Conservation (phyloP, 441 rosid species). For the Euphorbia corollata region DNA sequence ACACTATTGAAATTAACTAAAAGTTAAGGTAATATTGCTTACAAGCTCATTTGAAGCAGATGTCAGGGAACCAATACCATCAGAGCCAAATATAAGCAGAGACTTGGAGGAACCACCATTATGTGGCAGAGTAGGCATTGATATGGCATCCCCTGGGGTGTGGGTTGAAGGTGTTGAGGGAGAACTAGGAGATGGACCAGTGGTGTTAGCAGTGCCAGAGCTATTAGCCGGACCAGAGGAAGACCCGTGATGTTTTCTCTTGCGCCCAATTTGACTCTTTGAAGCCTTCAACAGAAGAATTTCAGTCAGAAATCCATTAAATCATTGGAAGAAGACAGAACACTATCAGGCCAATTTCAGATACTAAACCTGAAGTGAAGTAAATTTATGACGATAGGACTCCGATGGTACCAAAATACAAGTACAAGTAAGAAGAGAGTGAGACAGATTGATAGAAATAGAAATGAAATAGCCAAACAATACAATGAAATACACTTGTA, state of each 20-base stretch:
- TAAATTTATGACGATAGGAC: not conserved
- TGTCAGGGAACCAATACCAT: constrained; percentile 43
- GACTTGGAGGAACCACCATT: constrained; percentile 44
- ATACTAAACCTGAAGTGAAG: not conserved
- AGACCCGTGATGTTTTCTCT: constrained; percentile 71
- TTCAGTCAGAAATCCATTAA: not conserved
- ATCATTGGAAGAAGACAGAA: not conserved
- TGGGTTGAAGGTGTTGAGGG: constrained; percentile 84
- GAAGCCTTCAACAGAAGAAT: constrained; percentile 40
- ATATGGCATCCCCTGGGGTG: constrained; percentile 81
- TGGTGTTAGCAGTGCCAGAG: constrained; percentile 68
- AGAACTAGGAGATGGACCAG: constrained; percentile 75
- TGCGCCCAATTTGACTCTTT: constrained; percentile 63
- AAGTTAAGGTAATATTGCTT: constrained; percentile 13
- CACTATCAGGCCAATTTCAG: constrained; percentile 3
- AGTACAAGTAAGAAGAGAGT: not conserved
- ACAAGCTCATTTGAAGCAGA: constrained; percentile 55
- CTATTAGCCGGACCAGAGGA: constrained; percentile 81
- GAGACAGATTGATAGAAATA: not conserved
- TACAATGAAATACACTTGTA: too few relatives aligned
- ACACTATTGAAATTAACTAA: constrained; percentile 5
- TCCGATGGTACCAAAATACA: not conserved
- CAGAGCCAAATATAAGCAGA: constrained; percentile 44
- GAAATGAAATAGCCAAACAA: too few relatives aligned
- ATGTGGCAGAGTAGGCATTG: constrained; percentile 61